Conservation (phyloP, 306 rosid species). For the Glycine latifolia region DNA sequence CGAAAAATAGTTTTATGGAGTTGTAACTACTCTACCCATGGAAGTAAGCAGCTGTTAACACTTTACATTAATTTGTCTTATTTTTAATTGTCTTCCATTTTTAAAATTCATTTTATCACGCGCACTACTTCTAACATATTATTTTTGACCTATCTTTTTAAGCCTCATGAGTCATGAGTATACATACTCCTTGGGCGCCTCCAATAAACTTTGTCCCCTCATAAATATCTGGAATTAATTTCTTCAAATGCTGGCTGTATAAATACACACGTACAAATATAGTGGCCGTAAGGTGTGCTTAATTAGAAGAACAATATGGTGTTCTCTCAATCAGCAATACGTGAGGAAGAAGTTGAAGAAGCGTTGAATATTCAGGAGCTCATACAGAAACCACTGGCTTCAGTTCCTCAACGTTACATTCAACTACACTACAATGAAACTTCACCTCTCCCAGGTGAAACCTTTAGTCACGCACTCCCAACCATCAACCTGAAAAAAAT, state of each 20-base stretch:
- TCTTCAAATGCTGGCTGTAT: too few species aligned
- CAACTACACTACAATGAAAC: slow-evolving; percentile 34
- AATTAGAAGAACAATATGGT: too few species aligned
- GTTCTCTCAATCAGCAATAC: too few species aligned
- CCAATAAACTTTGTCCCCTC: neutral
- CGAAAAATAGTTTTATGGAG: too few species aligned
- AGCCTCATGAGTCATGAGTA: neutral
- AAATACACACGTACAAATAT: too few species aligned
- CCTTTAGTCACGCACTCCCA: slow-evolving; percentile 44
- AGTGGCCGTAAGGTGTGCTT: too few species aligned
- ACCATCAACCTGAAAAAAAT: slow-evolving; percentile 52
- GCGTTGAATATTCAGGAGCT: slow-evolving; percentile 37
- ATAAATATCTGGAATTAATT: neutral
- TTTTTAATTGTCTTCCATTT: too few species aligned
- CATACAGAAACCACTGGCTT: slow-evolving; percentile 18
- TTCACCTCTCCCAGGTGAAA: neutral
- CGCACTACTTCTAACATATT: neutral
- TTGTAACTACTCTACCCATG: too few species aligned
- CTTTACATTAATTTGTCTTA: neutral
- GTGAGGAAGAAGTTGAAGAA: neutral
- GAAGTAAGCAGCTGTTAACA: neutral
- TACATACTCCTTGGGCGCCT: neutral
- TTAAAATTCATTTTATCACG: neutral
- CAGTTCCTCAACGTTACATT: slow-evolving; percentile 52
- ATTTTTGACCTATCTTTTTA: neutral